Conservation (phyloP, 805 yeast species). For the Candida easanensis region DNA sequence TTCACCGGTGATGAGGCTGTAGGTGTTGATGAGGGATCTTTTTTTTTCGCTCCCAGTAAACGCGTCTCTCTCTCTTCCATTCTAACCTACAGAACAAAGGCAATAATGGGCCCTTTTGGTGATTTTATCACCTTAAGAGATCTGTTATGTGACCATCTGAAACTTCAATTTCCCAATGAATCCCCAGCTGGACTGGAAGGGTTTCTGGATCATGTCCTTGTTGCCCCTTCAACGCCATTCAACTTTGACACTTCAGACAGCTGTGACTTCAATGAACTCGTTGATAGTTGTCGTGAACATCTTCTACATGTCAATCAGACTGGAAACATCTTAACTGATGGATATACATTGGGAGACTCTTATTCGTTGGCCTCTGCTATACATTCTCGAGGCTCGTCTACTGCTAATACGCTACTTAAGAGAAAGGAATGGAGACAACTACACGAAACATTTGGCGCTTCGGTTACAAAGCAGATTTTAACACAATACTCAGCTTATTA, state of each 20-base stretch:
- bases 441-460: slow-evolving; percentile 12
- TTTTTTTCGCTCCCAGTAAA: background rate
- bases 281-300: slow-evolving; percentile 40
- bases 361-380: slow-evolving; percentile 27
- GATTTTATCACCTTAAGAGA: background rate
- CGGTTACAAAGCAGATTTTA: slow-evolving; percentile 12
- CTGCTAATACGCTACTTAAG: slow-evolving; percentile 41
- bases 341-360: slow-evolving; percentile 37
- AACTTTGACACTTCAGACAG: background rate
- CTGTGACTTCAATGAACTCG: slow-evolving; percentile 30
- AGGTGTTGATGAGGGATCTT: too few species aligned
- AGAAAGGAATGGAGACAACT: slow-evolving; percentile 40
- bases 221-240: slow-evolving; percentile 1
- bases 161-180: background rate
- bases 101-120: background rate
- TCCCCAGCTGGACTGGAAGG: background rate
- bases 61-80: too few species aligned
- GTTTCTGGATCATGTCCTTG: slow-evolving; percentile 6
- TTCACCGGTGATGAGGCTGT: background rate
- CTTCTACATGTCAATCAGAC: slow-evolving; percentile 29
- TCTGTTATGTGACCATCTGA: background rate
- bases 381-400: slow-evolving; percentile 35
- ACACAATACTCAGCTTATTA: slow-evolving; percentile 14
- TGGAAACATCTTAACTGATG: slow-evolving; percentile 39
- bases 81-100: background rate